Base-by-base conservation (phyloP, 208 protist species). In the Novymonas esmeraldas region DNA sequence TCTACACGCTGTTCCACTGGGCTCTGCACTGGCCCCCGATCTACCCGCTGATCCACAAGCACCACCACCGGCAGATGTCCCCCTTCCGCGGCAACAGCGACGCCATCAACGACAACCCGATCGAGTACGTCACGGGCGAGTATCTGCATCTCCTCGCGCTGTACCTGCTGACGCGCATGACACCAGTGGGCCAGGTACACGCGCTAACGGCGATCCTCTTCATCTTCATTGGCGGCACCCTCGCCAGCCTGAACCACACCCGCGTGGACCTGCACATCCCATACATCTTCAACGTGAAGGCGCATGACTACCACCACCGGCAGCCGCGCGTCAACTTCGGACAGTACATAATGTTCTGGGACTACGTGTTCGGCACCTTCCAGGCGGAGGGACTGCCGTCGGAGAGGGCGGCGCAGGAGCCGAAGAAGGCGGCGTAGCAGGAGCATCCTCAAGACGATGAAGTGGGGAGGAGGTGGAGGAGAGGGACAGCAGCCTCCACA, bases 321-420 rank as follows among this genome's bases (percentile, higher is more conserved):
- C 76, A 96, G 65, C 86, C 89, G 20, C 87, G 80, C 33, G 76
- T 83, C 41, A 98, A 98, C 79, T 98, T 94, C 65, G 90, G 92
- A 6, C 94, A 98, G 81, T 97, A 97, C 78, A 92, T 90, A 24
- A 96, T 98, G 90, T 63, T 98, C 20, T 98, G 94, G 92, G 92
- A 98, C 65, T 88, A 73, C 58, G 79, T 96, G 14, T 93, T 96
- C 70, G 89, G 90, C 38, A 95, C 85, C 31, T 97, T 81, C 60
- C 82, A 89, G 70, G 33, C 79, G 5, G 75, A 82, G 51, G 79
- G 73, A 2, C 70, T 56, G 22, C 78, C 70, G 20, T 68, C 73
- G 28, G 64, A 70, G 34, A 62, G 24, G 64, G 58, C 56, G 31
- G 55, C 55, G 44, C 51, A 63, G 54, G 20, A 36, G 4, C 45